These are phyloP conservation scores for Metschnikowia similis DNA, from an alignment of 805 yeast species.

Conservation along the genomic window DNA sequence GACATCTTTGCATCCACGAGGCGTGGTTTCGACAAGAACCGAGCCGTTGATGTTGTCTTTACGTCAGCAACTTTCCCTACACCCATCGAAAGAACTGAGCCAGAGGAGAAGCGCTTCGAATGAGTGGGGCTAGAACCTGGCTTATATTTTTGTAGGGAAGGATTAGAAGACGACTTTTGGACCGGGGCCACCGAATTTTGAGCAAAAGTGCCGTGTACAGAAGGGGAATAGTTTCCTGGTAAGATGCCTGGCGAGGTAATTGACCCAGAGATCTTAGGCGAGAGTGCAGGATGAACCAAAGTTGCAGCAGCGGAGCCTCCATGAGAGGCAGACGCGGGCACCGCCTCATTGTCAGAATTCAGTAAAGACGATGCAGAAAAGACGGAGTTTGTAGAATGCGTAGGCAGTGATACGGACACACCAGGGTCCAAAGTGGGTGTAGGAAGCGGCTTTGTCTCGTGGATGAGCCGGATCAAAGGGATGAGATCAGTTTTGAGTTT, in stretches of 20 bases:
- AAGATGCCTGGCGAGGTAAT: not conserved
- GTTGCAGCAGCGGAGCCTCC: not conserved
- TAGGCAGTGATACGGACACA: constrained; percentile 25
- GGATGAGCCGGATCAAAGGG: constrained; percentile 57
- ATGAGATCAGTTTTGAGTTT: constrained; percentile 60
- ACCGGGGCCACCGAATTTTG: not conserved
- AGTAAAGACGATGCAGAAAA: constrained; percentile 12
- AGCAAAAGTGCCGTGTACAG: constrained; percentile 2
- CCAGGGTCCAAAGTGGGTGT: constrained; percentile 53
- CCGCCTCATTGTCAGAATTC: constrained; percentile 11
- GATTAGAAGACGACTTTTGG: constrained; percentile 1
- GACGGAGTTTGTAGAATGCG: constrained; percentile 17
- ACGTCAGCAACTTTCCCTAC: constrained; percentile 35
- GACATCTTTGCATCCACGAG: constrained; percentile 12
- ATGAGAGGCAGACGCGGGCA: constrained; percentile 4
- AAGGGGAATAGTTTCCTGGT: not conserved
- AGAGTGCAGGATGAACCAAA: not conserved
- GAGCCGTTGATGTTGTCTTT: constrained; percentile 4
- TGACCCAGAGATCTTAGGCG: not conserved
- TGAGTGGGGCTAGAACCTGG: constrained; percentile 16
- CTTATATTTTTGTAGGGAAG: constrained; percentile 4
- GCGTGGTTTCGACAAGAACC: constrained; percentile 14
- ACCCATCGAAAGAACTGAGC: constrained; percentile 37
- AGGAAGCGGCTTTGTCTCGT: constrained; percentile 66
- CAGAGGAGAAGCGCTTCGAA: constrained; percentile 35